These are phyloP conservation scores for Petrea volubilis DNA, from an alignment of 257 asterid species.

Conservation along the genomic window DNA sequence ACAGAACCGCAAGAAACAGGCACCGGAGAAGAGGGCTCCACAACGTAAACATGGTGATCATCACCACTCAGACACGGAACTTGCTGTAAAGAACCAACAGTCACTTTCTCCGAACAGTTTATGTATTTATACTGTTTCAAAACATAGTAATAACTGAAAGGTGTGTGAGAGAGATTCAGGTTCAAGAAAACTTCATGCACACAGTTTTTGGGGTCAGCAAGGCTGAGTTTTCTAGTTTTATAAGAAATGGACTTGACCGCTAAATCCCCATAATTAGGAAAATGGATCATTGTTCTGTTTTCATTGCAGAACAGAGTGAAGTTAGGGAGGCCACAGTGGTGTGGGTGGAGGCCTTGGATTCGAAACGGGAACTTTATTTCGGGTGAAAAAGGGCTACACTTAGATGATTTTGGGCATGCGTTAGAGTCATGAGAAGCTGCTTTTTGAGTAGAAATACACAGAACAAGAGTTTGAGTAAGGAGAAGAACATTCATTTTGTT, in stretches of 20 bases:
- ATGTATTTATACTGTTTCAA: conserved; percentile 41
- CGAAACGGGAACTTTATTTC: conserved; percentile 28
- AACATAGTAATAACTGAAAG: conserved; percentile 42
- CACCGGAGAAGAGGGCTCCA: conserved; percentile 28
- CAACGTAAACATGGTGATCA: conserved; percentile 36
- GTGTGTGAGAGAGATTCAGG: conserved; percentile 43
- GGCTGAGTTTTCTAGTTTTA: conserved; percentile 22
- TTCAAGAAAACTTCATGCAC: conserved; percentile 54
- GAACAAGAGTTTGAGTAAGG: conserved; percentile 22
- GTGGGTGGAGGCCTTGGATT: conserved; percentile 13
- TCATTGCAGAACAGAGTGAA: conserved; percentile 33
- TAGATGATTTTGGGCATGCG: conserved; percentile 11
- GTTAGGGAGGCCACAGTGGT: conserved; percentile 14
- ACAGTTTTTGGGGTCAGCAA: conserved; percentile 46
- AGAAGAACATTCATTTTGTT: conserved; percentile 10
- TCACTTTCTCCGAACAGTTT: conserved; percentile 42
- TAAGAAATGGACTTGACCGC: conserved; percentile 43
- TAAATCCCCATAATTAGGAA: conserved; percentile 44
- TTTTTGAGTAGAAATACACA: conserved; percentile 19
- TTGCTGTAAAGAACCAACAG: conserved; percentile 19
- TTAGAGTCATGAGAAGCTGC: conserved; percentile 3
- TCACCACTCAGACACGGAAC: conserved; percentile 48
- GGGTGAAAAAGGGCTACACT: conserved; percentile 16
- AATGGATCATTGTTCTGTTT: conserved; percentile 33
- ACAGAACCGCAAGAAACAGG: conserved; percentile 34